Percentiles rank a stretch among this genome's conserved stretches.
Evolutionary conservation across 768 basidiomycete genomes (phyloP).

Genomic region (Auricularia sp.): DNA sequence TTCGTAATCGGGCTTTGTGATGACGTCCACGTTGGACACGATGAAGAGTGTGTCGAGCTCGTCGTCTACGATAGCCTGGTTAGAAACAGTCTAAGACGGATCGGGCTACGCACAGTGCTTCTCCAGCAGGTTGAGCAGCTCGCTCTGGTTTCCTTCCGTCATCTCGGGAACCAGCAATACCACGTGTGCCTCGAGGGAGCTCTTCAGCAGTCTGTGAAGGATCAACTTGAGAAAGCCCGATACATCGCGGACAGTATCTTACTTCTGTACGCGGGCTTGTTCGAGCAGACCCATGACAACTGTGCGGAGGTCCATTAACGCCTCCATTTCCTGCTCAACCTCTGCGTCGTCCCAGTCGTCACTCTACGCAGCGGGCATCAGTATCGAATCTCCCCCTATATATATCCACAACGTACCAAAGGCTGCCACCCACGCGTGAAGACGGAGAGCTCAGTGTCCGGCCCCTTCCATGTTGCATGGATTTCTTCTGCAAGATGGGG

Average conservation of each 20-base stretch:
- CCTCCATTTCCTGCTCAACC: constrained; percentile 53
- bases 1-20: constrained; percentile 32
- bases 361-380: constrained; percentile 29
- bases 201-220: constrained; percentile 53
- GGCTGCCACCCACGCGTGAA: constrained; percentile 63
- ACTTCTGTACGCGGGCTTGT: constrained; percentile 69
- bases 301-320: constrained; percentile 49
- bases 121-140: background rate
- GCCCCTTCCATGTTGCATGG: constrained; percentile 27
- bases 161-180: constrained; percentile 45
- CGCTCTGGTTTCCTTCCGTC: constrained; percentile 22
- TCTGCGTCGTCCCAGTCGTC: constrained; percentile 51
- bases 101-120: background rate
- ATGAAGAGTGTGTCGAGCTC: constrained; percentile 70
- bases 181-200: constrained; percentile 69
- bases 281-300: constrained; percentile 62
- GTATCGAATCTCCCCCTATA: background rate
- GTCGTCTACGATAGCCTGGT: constrained; percentile 32
- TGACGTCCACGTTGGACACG: constrained; percentile 58
- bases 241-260: constrained; percentile 12
- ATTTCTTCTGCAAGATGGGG: constrained; percentile 92
- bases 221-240: constrained; percentile 2
- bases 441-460: constrained; percentile 40
- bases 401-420: constrained; percentile 37
- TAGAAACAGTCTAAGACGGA: background rate